Conservation (phyloP, 2,329 filamentous ascomycete genomes). For the Microdochium nivale region DNA sequence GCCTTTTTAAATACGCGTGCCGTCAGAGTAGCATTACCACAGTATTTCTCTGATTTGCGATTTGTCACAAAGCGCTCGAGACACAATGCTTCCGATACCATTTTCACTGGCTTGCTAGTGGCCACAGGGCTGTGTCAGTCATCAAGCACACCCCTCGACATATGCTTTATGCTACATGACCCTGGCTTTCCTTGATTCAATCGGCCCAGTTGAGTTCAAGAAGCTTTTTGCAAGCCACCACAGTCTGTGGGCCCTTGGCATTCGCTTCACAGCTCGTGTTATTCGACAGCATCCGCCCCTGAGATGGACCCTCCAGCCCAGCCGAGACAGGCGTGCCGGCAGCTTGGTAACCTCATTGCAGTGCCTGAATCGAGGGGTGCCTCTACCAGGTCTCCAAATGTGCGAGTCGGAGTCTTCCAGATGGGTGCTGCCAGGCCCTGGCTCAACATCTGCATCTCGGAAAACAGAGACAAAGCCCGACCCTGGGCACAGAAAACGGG, state of each 20-base stretch:
- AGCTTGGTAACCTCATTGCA: neutral
- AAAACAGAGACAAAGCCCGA: neutral
- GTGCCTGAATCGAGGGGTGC: neutral
- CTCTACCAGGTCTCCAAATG: neutral
- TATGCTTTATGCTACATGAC: neutral
- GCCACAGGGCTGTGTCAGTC: too few species aligned
- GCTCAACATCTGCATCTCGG: neutral
- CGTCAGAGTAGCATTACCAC: too few species aligned
- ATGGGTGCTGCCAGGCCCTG: neutral
- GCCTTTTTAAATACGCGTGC: too few species aligned
- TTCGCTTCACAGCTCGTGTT: neutral
- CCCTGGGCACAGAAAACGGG: neutral
- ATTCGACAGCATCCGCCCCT: neutral
- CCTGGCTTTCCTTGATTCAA: neutral
- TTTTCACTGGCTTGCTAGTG: too few species aligned
- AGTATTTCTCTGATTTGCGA: too few species aligned
- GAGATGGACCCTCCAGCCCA: neutral
- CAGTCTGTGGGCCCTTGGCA: neutral
- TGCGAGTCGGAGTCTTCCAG: neutral
- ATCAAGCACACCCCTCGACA: too few species aligned
- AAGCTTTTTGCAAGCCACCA: neutral
- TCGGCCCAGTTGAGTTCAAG: neutral
- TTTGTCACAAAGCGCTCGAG: too few species aligned
- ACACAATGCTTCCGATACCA: too few species aligned
- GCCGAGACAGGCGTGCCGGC: neutral